A percentile compares a stretch with the other conserved stretches of the same genome.
These are phyloP conservation scores for Echium plantagineum DNA, from an alignment of 257 asterid species.

Conservation along the genomic window DNA sequence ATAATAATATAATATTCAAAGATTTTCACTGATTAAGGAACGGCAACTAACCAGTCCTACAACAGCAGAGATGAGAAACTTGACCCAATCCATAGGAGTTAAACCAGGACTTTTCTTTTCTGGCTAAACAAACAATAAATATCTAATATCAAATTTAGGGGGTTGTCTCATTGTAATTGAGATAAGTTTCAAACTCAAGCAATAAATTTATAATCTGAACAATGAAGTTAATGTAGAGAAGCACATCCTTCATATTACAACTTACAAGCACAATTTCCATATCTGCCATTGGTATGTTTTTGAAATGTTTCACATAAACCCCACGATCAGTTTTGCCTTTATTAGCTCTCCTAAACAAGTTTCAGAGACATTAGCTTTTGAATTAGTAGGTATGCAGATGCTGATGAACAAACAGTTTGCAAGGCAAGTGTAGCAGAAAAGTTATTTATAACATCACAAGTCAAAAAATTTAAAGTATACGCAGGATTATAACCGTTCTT, in stretches of 20 bases:
- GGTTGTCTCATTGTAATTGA: not conserved
- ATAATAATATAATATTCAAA: slow-evolving; percentile 1
- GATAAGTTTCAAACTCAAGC: not conserved
- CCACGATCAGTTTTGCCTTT: slow-evolving; percentile 60
- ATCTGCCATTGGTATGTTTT: slow-evolving; percentile 96
- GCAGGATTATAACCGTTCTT: not conserved
- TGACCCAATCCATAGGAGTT: slow-evolving; percentile 98
- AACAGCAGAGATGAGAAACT: slow-evolving; percentile 70
- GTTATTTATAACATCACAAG: not conserved
- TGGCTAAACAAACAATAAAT: slow-evolving; percentile 38
- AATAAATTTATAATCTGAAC: not conserved
- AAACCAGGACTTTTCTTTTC: slow-evolving; percentile 93
- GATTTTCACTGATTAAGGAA: slow-evolving; percentile 5
- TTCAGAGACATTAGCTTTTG: slow-evolving; percentile 8
- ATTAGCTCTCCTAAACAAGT: slow-evolving; percentile 61
- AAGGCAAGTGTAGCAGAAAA: not conserved
- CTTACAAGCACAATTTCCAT: slow-evolving; percentile 95
- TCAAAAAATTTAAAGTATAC: not conserved
- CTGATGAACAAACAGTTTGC: not conserved
- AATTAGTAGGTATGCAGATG: slow-evolving; percentile 1
- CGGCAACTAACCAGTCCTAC: slow-evolving; percentile 87
- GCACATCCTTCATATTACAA: slow-evolving; percentile 1
- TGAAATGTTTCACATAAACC: slow-evolving; percentile 90
- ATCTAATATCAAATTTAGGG: slow-evolving; percentile 1
- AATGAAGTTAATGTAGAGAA: not conserved